Evolutionary conservation across 2,329 filamentous ascomycete species (phyloP).

Genomic region (Diaporthe sp.): DNA sequence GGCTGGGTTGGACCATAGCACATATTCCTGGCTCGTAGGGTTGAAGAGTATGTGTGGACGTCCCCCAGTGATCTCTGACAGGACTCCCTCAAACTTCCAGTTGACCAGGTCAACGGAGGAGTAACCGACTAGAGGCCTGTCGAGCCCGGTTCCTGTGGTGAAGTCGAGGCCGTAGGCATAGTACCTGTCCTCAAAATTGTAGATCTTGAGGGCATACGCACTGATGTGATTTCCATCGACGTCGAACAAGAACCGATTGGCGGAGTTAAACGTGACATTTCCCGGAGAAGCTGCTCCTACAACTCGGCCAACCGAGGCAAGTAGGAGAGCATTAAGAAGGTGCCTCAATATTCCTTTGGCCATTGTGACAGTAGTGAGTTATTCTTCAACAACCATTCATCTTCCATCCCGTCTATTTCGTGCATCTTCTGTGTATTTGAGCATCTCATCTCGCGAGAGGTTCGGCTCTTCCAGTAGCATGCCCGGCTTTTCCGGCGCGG

Average conservation of each 20-base stretch:
- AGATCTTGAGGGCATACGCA: slow-evolving; percentile 35
- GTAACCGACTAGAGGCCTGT: slow-evolving; percentile 23
- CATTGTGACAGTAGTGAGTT: not conserved
- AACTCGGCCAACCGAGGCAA: not conserved
- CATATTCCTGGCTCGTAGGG: slow-evolving; percentile 26
- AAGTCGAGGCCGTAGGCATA: slow-evolving; percentile 37
- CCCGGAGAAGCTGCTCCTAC: slow-evolving; percentile 19
- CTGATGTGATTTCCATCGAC: slow-evolving; percentile 38
- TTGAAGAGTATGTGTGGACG: slow-evolving; percentile 34
- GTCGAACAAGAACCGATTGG: slow-evolving; percentile 32
- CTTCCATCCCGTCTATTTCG: not conserved
- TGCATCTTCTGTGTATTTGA: not conserved
- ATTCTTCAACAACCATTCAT: not conserved
- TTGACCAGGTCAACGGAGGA: slow-evolving; percentile 35
- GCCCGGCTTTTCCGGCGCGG: slow-evolving; percentile 19
- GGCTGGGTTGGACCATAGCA: slow-evolving; percentile 34
- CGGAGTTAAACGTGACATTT: slow-evolving; percentile 7
- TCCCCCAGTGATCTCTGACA: slow-evolving; percentile 18
- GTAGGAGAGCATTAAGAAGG: not conserved
- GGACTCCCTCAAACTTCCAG: slow-evolving; percentile 35
- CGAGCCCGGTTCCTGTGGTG: slow-evolving; percentile 9
- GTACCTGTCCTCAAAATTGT: slow-evolving; percentile 35
- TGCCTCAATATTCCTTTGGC: not conserved
- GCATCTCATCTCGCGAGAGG: not conserved
- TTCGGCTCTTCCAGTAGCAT: slow-evolving; percentile 20